Percentiles rank a stretch among this genome's conserved stretches.
Evolutionary conservation across 2,329 filamentous ascomycete species (phyloP).

Genomic region (Coniochaeta sp.): DNA sequence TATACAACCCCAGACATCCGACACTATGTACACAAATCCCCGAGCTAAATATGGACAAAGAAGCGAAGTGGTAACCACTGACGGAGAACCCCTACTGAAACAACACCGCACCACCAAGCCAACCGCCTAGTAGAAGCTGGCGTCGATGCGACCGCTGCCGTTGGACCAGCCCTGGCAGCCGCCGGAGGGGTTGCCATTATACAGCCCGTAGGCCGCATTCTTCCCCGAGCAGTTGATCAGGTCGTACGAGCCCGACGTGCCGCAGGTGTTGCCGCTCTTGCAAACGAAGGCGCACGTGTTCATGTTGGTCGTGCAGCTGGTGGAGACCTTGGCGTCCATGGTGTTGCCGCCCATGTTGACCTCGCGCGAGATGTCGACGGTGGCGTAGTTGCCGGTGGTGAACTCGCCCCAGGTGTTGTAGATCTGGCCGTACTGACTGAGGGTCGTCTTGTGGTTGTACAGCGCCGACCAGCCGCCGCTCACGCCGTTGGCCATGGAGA

Average conservation of each 20-base stretch:
- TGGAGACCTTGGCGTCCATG: slow-evolving; percentile 25
- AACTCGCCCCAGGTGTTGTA: slow-evolving; percentile 37
- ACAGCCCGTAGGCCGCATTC: slow-evolving; percentile 16
- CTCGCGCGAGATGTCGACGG: slow-evolving; percentile 34
- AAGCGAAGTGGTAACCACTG: too few relatives aligned
- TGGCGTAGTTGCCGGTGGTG: slow-evolving; percentile 28
- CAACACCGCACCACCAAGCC: too few relatives aligned
- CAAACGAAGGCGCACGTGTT: slow-evolving; percentile 35
- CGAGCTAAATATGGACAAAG: not conserved
- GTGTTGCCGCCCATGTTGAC: slow-evolving; percentile 34
- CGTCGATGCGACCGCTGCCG: slow-evolving; percentile 15
- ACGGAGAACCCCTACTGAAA: too few relatives aligned
- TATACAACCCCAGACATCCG: too few relatives aligned
- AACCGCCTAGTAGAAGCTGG: slow-evolving; percentile 1
- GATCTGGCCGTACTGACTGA: slow-evolving; percentile 29
- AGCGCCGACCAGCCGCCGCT: slow-evolving; percentile 32
- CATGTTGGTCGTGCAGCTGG: slow-evolving; percentile 33
- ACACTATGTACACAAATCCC: too few relatives aligned
- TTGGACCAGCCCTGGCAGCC: slow-evolving; percentile 22
- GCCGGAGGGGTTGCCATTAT: slow-evolving; percentile 18
- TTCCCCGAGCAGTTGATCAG: slow-evolving; percentile 28
- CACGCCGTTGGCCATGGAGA: slow-evolving; percentile 28
- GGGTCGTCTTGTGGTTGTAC: slow-evolving; percentile 18
- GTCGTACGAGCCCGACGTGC: slow-evolving; percentile 24
- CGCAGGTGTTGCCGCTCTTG: slow-evolving; percentile 25